Evolutionary conservation across 2,329 filamentous ascomycete species (phyloP), one percentile per base, ranked within the genome.

Genomic region (Aureobasidium leucospermi): DNA sequence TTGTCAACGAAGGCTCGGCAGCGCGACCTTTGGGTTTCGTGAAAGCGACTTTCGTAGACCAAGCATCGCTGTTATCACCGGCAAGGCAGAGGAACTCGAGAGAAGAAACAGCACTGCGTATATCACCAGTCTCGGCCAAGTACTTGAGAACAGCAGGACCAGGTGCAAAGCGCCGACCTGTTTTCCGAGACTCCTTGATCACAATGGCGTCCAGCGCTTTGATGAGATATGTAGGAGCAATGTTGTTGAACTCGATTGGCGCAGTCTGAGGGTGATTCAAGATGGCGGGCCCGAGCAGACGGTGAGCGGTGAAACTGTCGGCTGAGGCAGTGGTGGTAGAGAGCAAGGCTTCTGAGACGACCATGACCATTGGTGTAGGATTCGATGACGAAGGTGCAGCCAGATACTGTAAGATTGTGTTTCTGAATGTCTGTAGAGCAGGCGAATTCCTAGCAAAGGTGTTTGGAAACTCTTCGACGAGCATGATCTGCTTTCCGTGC

Each of bases 241-340:
- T 87, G 11, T 88, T 83, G 67, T 99, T 99, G 75, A 97, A 99
- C 64, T 96, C 92, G 64, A 99, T 90, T 5, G 89, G 79, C 8
- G 83, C 85, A 2, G 90, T 85, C 13, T 86, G 86, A 0, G 89
- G 86, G 72, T 97, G 91, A 43, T 87, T 85, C 13, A 90, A 79
- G 45, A 99, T 88, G 64, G 94, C 89, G 0, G 91, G 87, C 0
- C 95, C 94, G 3, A 99, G 82, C 16, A 99, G 76, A 28, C 92
- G 85, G 75, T 97, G 90, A 0, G 90, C 90, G 0, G 94, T 99
- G 67, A 97, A 91, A 72, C 89, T 96, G 69, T 97, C 92, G 11
- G 90, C 85, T 9, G 88, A 85, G 1, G 91, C 87, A 3, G 89
- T 92, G 7, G 86, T 91, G 1, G 91, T 94, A 0, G 89, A 93